Evolutionary conservation across 1,284 basidiomycete species (phyloP), one percentile per base, ranked within the genome.

Genomic region (Cutaneotrichosporon sp.): DNA sequence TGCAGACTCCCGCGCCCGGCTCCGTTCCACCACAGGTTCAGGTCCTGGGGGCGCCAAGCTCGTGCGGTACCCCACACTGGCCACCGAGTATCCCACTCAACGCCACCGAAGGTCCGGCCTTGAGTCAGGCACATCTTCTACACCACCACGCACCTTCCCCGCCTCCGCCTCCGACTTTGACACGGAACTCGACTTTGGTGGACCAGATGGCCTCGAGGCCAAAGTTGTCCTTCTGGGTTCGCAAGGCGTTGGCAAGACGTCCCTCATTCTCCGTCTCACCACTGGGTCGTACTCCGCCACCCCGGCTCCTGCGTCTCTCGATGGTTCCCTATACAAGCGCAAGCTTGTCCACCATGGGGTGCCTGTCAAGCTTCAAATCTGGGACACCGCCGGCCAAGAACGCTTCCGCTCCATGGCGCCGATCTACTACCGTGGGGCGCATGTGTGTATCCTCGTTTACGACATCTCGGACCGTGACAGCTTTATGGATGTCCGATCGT

Each of bases 321-420:
- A 92, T 53, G 91, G 92, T 46, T 89, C 90, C 70, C 92, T 97
- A 74, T 85, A 93, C 61, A 90, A 90, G 49, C 93, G 97, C 80
- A 96, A 96, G 77, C 84, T 93, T 37, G 82, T 84, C 63, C 83
- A 97, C 62, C 83, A 90, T 61, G 90, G 88, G 41, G 80, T 88
- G 61, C 88, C 89, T 69, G 90, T 97, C 17, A 84, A 90, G 48
- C 66, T 82, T 31, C 81, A 82, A 64, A 76, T 82, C 14, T 97
- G 92, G 92, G 92, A 97, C 72, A 96, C 93, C 49, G 93, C 93
- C 37, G 93, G 93, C n/a, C 92, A 97, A 79, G 93, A 97, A 79
- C 79, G 91, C 46, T 97, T 96, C 76, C 81, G 92, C 60, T 89
- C 87, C 67, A 92, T 97, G 88, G 91, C 92, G 63, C 77, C 78